Evolutionary conservation across 805 yeast genomes (phyloP).

Genomic region (Candida namnaoensis): DNA sequence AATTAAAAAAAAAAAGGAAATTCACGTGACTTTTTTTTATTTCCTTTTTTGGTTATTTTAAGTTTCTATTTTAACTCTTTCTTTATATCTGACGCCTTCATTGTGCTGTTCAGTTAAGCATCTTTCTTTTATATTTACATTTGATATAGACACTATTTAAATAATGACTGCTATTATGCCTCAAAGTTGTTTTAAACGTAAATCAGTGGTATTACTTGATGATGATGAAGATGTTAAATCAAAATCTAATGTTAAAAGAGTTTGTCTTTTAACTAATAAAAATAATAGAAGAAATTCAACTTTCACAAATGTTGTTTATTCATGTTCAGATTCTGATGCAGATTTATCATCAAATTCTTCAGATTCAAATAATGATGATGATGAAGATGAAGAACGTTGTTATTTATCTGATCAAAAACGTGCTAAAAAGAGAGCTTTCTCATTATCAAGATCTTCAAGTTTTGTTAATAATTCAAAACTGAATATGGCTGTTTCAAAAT

Average conservation of each 20-base stretch:
- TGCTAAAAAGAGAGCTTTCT: slow-evolving; percentile 17
- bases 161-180: not conserved
- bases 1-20: no score
- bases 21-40: no score
- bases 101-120: not conserved
- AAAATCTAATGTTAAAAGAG: no score
- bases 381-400: slow-evolving; percentile 12
- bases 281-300: no score
- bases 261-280: not conserved
- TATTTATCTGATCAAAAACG: slow-evolving; percentile 16
- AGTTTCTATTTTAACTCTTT: not conserved
- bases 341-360: slow-evolving; percentile 10
- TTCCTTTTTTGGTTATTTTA: no score
- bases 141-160: no score
- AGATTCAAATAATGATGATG: slow-evolving; percentile 11
- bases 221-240: no score
- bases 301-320: no score
- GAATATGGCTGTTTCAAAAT: slow-evolving; percentile 17
- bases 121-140: no score
- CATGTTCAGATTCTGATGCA: slow-evolving; percentile 4
- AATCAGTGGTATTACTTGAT: not conserved
- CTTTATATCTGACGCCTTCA: not conserved
- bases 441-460: slow-evolving; percentile 13
- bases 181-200: not conserved
- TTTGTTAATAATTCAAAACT: slow-evolving; percentile 10